Evolutionary conservation across 2,329 filamentous ascomycete genomes (phyloP).

Genomic region (Claviceps sp.): DNA sequence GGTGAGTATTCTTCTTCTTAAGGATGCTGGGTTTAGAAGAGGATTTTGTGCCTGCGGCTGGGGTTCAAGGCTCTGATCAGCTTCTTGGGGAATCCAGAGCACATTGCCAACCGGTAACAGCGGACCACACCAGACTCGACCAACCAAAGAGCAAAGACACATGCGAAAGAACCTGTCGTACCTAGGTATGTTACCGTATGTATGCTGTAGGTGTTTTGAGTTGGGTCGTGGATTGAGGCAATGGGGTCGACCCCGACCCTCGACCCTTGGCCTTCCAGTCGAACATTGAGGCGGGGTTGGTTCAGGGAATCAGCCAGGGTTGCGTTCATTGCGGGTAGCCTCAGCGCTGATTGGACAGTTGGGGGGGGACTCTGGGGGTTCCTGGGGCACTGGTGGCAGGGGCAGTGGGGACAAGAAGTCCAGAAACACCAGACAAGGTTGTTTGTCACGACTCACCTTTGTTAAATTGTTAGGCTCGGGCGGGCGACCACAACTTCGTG

Average conservation of each 20-base stretch:
- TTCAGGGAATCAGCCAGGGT: neutral
- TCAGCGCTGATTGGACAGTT: neutral
- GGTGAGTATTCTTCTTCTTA: neutral
- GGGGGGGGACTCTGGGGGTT: neutral
- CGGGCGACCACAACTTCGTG: no score
- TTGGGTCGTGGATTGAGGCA: neutral
- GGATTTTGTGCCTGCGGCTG: neutral
- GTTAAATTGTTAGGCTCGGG: no score
- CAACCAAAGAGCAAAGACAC: neutral
- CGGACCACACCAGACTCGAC: neutral
- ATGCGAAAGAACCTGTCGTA: neutral
- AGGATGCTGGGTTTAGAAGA: neutral
- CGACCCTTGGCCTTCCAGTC: no score
- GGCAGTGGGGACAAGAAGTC: no score
- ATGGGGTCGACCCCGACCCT: neutral
- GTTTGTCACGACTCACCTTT: no score
- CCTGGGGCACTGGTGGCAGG: neutral
- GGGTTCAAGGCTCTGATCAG: neutral
- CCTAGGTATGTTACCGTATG: no score
- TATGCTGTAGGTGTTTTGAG: neutral
- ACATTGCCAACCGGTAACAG: neutral
- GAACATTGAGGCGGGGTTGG: neutral
- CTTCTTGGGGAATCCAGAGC: neutral
- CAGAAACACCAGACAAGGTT: no score
- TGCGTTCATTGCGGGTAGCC: neutral